A percentile compares a stretch with the other conserved stretches of the same genome.
Conservation (phyloP, 2,329 filamentous ascomycete genomes). For the Claviceps purpurea region DNA sequence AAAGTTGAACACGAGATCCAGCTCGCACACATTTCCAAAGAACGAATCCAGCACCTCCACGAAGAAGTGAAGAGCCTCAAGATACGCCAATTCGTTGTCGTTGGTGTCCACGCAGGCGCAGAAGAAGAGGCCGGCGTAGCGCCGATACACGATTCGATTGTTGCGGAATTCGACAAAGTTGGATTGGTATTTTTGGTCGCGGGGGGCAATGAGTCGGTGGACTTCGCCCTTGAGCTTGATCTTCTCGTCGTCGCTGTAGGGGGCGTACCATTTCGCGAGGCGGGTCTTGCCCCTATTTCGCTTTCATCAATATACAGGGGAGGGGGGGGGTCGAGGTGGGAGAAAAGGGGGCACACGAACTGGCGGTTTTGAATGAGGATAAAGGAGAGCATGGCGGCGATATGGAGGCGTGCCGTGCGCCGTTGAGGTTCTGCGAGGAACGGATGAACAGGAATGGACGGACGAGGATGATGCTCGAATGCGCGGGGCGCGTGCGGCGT, state of each 20-base stretch:
- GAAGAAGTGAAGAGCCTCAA: constrained; percentile 98
- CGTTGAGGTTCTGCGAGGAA: not conserved
- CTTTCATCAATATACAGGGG: not conserved
- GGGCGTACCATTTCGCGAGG: constrained; percentile 96
- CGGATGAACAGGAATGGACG: too few species aligned
- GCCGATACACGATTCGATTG: constrained; percentile 93
- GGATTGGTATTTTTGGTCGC: constrained; percentile 98
- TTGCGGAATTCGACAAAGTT: constrained; percentile 97
- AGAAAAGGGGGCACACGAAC: constrained; percentile 28
- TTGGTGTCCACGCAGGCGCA: constrained; percentile 98
- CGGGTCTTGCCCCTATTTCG: constrained; percentile 83
- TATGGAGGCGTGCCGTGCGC: not conserved
- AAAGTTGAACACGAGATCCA: constrained; percentile 78
- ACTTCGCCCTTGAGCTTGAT: constrained; percentile 98
- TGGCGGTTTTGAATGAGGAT: constrained; percentile 85
- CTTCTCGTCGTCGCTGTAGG: constrained; percentile 97
- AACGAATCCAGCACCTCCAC: constrained; percentile 97
- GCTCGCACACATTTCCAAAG: constrained; percentile 97
- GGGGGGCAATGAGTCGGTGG: constrained; percentile 90
- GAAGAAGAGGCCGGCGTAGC: constrained; percentile 97
- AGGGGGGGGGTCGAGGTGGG: not conserved
- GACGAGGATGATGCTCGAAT: not conserved
- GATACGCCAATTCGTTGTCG: constrained; percentile 92
- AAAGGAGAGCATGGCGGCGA: constrained; percentile 55
- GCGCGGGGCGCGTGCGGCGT: not conserved